Base-by-base conservation (phyloP, 768 basidiomycete species). In the Naganishia vaughanmartiniae region DNA sequence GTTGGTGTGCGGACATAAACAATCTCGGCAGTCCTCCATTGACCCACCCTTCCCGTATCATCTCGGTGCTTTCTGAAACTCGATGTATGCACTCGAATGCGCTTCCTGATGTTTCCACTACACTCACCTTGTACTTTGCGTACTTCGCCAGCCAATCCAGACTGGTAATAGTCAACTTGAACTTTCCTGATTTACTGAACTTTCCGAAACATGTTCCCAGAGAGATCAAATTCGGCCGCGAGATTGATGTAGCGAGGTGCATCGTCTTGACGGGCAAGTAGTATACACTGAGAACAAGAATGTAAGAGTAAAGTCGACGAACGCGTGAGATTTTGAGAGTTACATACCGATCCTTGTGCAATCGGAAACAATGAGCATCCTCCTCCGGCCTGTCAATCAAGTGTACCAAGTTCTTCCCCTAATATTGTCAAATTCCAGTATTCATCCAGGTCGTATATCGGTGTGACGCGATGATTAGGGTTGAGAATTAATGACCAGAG, bases 201-300 rank as follows among this genome's bases (percentile, higher is more conserved):
- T 96, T 98, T 73, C 96, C 96, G 73, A 98, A 90, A 83, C 94
- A 98, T 73, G 93, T 97, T 51, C 96, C 96, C 26, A 98, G 85
- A 70, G 89, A 90, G 80, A 97, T 85, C 70, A 99, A 89, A 78
- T 93, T 96, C 36, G 90, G 90, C 56, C 95, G 87, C 26, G 95
- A 93, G 65, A 98, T 87, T 0, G 92, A 94, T 65, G 93, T 93
- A 58, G 89, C 89, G 28, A 95, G 86, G 60, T 92, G 90, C 89
- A 98, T 95, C 11, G 92, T 90, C 0, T 90, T 87, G 76, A 97
- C 91, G 5, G 96, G 94, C 68, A 93, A 93, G 85, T 98, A 98
- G 85, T 88, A 98, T 24, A 99, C 94, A 66, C 81, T 82, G 66
- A 6, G 24, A 30, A 26, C 4, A 26, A 24, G 21, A 12, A 19